Evolutionary conservation across 2,329 filamentous ascomycete genomes (phyloP), one percentile per base, ranked within the genome.

Genomic region (Paracoccidioides lutzii): DNA sequence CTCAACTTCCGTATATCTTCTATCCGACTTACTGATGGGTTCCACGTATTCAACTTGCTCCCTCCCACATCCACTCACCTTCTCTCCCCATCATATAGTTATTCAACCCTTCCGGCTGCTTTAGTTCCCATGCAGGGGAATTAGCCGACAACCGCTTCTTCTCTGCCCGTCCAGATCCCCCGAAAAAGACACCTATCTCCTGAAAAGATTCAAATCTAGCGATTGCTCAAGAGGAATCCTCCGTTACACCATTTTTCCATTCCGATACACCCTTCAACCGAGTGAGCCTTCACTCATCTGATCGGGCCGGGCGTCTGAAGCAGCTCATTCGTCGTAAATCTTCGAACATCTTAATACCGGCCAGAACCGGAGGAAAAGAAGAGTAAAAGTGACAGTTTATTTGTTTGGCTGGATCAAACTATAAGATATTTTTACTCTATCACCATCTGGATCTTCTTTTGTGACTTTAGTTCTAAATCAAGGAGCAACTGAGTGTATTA

Each of bases 61-160:
- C 65, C 62, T 52, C 53, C 55, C 65, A 67, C 53, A 62, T 69
- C 49, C 76, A 66, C 66, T 79, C 78, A 62, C 74, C 76, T 64
- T 73, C 69, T 52, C 64, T 61, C 64, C 54, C 74, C 72, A 71
- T 72, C 68, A 82, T 79, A 61, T 22, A 22, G 22, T 22, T 58
- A 38, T 82, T 80, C 62, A 78, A 71, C 58, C 74, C 67, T 37
- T 72, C 73, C 46, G 74, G 76, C 43, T 74, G 73, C 53, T 75
- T 54, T 50, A 58, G 56, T 53, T 60, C 59, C 14, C 59, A 22
- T 60, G 37, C 59, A 60, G 54, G 57, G 59, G 55, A 54, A 58
- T 52, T 60, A 59, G 58, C 22, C 35, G 22, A 22, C 22, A 22
- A 22, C 33, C 46, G 30, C 51, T 37, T 12, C 7, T 45, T 9